Evolutionary conservation across 164 flowering plant genomes (phyloP).

Genomic region (Magnolia changhungtana): DNA sequence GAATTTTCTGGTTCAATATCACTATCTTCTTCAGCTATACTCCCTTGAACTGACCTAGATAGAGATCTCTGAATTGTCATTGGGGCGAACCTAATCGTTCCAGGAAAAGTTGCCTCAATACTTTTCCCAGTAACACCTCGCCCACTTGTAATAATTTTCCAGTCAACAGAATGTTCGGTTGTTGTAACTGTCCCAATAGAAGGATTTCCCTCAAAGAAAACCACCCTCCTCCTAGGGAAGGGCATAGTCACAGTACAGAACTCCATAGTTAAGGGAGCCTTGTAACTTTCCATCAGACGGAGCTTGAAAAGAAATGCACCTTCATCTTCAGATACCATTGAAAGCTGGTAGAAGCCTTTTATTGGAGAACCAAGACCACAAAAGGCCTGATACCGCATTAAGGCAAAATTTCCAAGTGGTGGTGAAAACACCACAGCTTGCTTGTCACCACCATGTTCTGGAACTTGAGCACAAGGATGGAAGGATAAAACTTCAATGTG

Average conservation of each 20-base stretch:
- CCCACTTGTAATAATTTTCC: conserved; percentile 82
- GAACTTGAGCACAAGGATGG: conserved; percentile 96
- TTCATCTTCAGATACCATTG: conserved; percentile 99
- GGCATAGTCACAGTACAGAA: conserved; percentile 92
- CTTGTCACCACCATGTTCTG: conserved; percentile 83
- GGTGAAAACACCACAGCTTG: conserved; percentile 88
- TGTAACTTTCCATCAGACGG: conserved; percentile 83
- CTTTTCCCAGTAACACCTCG: conserved; percentile 77
- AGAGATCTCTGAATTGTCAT: conserved; percentile 48
- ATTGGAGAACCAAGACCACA: conserved; percentile 81
- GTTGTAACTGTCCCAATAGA: conserved; percentile 83
- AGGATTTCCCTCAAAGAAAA: conserved; percentile 88
- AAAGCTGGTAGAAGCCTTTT: conserved; percentile 97
- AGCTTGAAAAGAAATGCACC: conserved; percentile 95
- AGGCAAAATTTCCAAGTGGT: conserved; percentile 86
- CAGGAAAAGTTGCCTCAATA: conserved; percentile 93
- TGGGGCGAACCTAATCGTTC: conserved; percentile 84
- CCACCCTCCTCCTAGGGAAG: conserved; percentile 80
- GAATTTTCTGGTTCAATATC: conserved; percentile 66
- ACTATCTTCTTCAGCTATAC: conserved; percentile 67
- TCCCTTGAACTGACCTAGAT: conserved; percentile 34
- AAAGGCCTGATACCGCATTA: conserved; percentile 75
- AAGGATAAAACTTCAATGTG: conserved; percentile 71
- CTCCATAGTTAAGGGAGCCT: conserved; percentile 75
- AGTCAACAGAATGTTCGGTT: conserved; percentile 80